Evolutionary conservation across 2,329 filamentous ascomycete genomes (phyloP).

Genomic region (Diaporthe sp.): DNA sequence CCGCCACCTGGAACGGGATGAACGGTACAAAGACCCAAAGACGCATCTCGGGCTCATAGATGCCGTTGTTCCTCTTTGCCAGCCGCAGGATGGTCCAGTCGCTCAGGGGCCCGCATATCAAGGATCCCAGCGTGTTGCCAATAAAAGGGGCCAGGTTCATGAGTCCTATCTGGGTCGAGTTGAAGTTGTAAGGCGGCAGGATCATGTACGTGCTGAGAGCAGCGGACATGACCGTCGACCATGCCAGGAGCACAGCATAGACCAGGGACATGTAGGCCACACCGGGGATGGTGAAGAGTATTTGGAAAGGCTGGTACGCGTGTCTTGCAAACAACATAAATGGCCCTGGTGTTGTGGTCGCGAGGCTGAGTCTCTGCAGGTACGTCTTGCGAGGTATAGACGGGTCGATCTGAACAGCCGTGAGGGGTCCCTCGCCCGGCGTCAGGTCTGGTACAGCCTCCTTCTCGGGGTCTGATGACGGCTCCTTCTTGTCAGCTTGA

Average conservation of each 20-base stretch:
- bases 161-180: slow-evolving; percentile 34
- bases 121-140: slow-evolving; percentile 42
- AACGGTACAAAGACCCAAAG: slow-evolving; percentile 42
- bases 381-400: slow-evolving; percentile 33
- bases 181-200: slow-evolving; percentile 33
- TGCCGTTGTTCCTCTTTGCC: slow-evolving; percentile 46
- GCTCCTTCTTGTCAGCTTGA: background rate
- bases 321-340: slow-evolving; percentile 33
- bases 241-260: slow-evolving; percentile 35
- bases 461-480: slow-evolving; percentile 30
- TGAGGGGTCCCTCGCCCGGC: background rate
- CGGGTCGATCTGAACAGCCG: slow-evolving; percentile 22
- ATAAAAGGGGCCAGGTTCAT: slow-evolving; percentile 36
- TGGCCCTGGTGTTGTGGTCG: slow-evolving; percentile 32
- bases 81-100: slow-evolving; percentile 47
- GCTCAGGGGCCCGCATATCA: slow-evolving; percentile 47
- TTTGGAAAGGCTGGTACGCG: slow-evolving; percentile 35
- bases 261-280: slow-evolving; percentile 35
- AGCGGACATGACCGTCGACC: slow-evolving; percentile 33
- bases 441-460: background rate
- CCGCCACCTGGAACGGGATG: slow-evolving; percentile 36
- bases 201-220: slow-evolving; percentile 34
- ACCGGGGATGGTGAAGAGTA: slow-evolving; percentile 33
- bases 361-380: slow-evolving; percentile 31
- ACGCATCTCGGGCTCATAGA: slow-evolving; percentile 51